Evolutionary conservation across 768 basidiomycete species (phyloP).

Genomic region (Amanita pallidorosea): DNA sequence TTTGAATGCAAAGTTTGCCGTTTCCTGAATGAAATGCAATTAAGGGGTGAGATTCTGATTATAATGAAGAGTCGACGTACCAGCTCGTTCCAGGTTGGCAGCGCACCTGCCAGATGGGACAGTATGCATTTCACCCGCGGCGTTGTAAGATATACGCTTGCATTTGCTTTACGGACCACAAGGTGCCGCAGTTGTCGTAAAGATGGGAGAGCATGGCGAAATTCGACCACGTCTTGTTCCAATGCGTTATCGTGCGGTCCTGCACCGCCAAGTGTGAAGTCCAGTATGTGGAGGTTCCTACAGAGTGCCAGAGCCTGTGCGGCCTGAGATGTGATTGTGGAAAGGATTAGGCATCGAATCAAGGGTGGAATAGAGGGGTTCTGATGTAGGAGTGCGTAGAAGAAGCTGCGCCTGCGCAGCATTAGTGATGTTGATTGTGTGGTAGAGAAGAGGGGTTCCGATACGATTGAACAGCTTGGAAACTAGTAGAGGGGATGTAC

Average conservation of each 20-base stretch:
- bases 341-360: constrained; percentile 16
- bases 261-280: constrained; percentile 26
- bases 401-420: constrained; percentile 28
- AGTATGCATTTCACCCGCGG: constrained; percentile 34
- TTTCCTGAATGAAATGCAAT: constrained; percentile 27
- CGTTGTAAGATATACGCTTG: constrained; percentile 42
- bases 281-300: constrained; percentile 17
- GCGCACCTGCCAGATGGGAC: constrained; percentile 30
- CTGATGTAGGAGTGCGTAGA: constrained; percentile 22
- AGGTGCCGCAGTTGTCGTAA: constrained; percentile 30
- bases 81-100: constrained; percentile 31
- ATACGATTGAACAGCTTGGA: constrained; percentile 45
- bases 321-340: constrained; percentile 8
- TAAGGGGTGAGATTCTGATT: neutral
- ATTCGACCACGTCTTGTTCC: constrained; percentile 21
- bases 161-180: constrained; percentile 38
- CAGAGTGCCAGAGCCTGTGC: constrained; percentile 25
- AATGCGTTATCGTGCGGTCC: constrained; percentile 3
- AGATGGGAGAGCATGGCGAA: constrained; percentile 29
- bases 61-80: constrained; percentile 24
- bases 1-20: constrained; percentile 43
- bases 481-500: constrained; percentile 36
- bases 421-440: constrained; percentile 34
- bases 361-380: constrained; percentile 26
- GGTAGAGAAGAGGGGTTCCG: constrained; percentile 46